Base-by-base conservation (phyloP, 2,329 filamentous ascomycete species). In the Cytospora piceae region DNA sequence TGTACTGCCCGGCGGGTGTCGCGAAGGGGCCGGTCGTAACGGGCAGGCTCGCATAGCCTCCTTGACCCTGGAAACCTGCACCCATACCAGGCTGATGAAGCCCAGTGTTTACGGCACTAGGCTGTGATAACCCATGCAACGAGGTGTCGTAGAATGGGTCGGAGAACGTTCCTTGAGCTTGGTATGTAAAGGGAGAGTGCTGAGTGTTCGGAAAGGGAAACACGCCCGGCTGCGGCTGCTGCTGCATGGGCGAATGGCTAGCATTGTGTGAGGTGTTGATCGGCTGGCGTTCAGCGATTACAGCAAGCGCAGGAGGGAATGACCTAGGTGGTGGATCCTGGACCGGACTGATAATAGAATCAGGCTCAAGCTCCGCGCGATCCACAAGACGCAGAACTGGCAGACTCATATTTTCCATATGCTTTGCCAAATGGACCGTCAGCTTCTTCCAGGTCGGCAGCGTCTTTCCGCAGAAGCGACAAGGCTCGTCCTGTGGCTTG, bases 381-480 rank as follows among this genome's bases (percentile, higher is more conserved):
- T 81, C 81, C 4, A 89, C 86, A 3, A 89, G 80, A 20, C 81
- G 79, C 64, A 96, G 81, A 37, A 97, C 86, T 0, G 94, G 93
- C 73, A 97, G 85, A 72, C 91, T 92, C 73, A 97, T 91, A 70
- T 93, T 88, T 76, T 97, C 93, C 93, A 97, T 95, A 75, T 97
- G 94, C 76, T 94, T 94, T 58, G 93, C 93, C 74, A 97, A 79
- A 77, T 97, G 94, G n/a, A 95, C 92, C 0, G 92, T 96, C 67
- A 97, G 80, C 78, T 96, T 96, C 83, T 96, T 97, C 93, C 93
- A 97, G 49, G 87, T 92, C 39, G 85, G 87, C 76, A 93, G 94
- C 15, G 85, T 82, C 76, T 90, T 93, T 67, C 90, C 90, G 73
- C 94, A 97, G 80, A 97, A 97, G 52, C 91, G 88, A 76, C 94